Evolutionary conservation across 352 stramenopile species (phyloP).

Genomic region (Pythium periplocum): DNA sequence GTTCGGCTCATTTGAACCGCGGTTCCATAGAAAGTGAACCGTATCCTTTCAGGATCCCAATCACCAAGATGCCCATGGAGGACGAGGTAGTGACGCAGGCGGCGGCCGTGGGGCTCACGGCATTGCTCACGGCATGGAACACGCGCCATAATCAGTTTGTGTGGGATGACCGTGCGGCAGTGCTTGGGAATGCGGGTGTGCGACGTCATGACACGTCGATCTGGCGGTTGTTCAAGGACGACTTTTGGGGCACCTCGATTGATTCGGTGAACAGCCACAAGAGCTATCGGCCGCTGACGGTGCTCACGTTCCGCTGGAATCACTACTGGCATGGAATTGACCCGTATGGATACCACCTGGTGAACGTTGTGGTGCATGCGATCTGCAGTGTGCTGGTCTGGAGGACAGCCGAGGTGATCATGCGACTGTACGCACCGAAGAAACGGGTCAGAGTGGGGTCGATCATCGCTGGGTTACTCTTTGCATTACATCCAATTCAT

Average conservation of each 20-base stretch:
- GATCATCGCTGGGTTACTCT: conserved; percentile 64
- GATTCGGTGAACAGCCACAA: conserved; percentile 65
- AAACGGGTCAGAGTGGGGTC: conserved; percentile 5
- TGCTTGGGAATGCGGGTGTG: conserved; percentile 66
- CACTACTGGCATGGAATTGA: conserved; percentile 36
- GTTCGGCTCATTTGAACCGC: no score
- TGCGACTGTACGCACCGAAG: conserved; percentile 11
- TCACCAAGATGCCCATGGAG: not conserved
- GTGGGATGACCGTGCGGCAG: conserved; percentile 87
- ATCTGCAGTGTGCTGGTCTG: conserved; percentile 55
- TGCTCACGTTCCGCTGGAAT: conserved; percentile 73
- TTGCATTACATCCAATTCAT: conserved; percentile 89
- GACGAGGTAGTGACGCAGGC: not conserved
- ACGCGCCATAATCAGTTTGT: conserved; percentile 68
- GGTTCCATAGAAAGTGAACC: no score
- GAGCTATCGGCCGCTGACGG: conserved; percentile 82
- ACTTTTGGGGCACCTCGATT: conserved; percentile 87
- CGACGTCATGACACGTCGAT: conserved; percentile 18
- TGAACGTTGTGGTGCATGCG: conserved; percentile 73
- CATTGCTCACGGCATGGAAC: conserved; percentile 47
- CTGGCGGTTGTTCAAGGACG: conserved; percentile 61
- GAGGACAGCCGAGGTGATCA: conserved; percentile 31
- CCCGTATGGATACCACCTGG: conserved; percentile 56
- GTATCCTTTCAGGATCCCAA: no score
- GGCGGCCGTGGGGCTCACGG: conserved; percentile 23